phyloP scores from a whole-genome alignment of 345 rosid species.

The Gossypium anomalum region DNA sequence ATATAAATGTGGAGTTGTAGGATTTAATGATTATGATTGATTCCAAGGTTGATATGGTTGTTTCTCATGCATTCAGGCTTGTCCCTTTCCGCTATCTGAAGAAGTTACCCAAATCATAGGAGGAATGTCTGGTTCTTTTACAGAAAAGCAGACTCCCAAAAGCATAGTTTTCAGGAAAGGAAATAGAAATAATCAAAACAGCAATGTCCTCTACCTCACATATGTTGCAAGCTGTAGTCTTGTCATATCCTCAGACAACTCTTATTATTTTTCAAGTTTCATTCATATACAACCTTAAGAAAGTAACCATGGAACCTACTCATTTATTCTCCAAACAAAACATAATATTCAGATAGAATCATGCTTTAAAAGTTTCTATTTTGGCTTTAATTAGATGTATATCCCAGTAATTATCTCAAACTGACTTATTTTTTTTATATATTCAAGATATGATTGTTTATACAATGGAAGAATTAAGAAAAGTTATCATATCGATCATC shows the following conservation, averaged over 20 bases:
- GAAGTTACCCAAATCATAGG: too few relatives aligned
- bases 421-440: too few relatives aligned
- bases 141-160: neutral
- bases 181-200: neutral
- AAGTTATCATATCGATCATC: neutral
- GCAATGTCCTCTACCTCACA: conserved; percentile 28
- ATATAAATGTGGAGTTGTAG: neutral
- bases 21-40: neutral
- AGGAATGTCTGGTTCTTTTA: neutral
- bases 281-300: neutral
- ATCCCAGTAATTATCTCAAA: neutral
- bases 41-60: neutral
- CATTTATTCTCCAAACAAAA: neutral
- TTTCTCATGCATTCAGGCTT: neutral
- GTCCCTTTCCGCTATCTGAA: neutral
- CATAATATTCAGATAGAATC: neutral
- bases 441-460: too few relatives aligned
- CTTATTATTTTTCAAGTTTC: neutral
- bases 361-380: neutral
- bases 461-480: neutral
- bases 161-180: neutral
- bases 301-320: neutral
- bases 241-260: neutral
- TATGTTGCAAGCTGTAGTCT: neutral
- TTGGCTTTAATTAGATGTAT: neutral